Conservation (phyloP, 2,329 filamentous ascomycete species). For the Colletotrichum gigasporum region DNA sequence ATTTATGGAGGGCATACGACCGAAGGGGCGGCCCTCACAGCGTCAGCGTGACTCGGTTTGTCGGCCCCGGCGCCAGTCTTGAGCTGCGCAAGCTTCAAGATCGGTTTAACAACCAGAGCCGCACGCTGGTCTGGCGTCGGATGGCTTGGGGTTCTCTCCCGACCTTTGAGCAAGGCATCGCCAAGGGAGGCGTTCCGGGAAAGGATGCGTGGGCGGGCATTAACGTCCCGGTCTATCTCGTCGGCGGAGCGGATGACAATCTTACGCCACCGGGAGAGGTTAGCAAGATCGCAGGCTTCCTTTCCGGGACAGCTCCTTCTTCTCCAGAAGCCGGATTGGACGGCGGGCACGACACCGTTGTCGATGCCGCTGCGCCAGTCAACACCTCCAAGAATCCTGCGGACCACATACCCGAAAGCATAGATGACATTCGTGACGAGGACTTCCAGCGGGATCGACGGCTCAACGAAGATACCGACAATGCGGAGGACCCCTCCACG, state of each 20-base stretch:
- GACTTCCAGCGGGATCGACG: conserved; percentile 45
- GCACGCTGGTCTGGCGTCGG: conserved; percentile 82
- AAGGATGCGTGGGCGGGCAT: conserved; percentile 77
- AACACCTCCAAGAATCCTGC: conserved; percentile 44
- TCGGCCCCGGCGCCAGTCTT: conserved; percentile 71
- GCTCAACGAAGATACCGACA: conserved; percentile 44
- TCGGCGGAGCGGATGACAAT: conserved; percentile 80
- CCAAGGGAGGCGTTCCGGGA: conserved; percentile 74
- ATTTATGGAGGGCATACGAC: conserved; percentile 82
- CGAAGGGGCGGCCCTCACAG: conserved; percentile 81
- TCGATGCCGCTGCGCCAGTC: conserved; percentile 59
- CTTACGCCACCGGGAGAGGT: conserved; percentile 79
- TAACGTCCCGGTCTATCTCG: conserved; percentile 77
- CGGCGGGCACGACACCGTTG: conserved; percentile 45
- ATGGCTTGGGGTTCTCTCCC: conserved; percentile 81
- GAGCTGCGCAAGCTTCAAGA: conserved; percentile 75
- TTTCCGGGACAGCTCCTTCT: conserved; percentile 9
- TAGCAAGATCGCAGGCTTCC: conserved; percentile 65
- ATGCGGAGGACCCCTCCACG: conserved; percentile 57
- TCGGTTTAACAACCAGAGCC: conserved; percentile 84
- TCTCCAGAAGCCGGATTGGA: conserved; percentile 30
- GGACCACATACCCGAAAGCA: conserved; percentile 45
- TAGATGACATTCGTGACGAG: conserved; percentile 48
- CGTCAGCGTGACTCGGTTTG: conserved; percentile 80
- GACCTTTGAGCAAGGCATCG: conserved; percentile 59